Evolutionary conservation across 108 stramenopile genomes (phyloP).

Genomic region (Skeletonema marinoi): DNA sequence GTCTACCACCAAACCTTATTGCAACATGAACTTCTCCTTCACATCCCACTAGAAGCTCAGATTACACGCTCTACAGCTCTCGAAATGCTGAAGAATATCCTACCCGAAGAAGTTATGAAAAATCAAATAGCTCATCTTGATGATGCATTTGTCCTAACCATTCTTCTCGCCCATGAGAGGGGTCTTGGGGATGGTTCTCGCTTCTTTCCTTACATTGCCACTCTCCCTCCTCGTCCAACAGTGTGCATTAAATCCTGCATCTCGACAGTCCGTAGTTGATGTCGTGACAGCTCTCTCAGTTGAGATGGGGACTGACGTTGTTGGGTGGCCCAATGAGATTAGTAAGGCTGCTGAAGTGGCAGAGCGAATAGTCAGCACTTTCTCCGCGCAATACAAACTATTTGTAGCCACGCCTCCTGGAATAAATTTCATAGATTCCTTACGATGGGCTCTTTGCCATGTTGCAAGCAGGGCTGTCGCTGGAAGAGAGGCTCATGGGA

Average conservation of each 20-base stretch:
- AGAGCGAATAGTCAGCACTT: constrained; percentile 49
- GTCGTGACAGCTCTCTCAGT: constrained; percentile 66
- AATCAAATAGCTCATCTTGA: constrained; percentile 57
- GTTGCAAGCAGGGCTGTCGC: constrained; percentile 78
- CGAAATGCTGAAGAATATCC: constrained; percentile 55
- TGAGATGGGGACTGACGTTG: constrained; percentile 71
- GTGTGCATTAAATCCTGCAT: constrained; percentile 65
- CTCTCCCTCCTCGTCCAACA: constrained; percentile 72
- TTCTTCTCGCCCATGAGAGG: constrained; percentile 78
- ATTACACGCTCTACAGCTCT: constrained; percentile 77
- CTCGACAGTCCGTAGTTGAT: constrained; percentile 71
- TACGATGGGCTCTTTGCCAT: constrained; percentile 85
- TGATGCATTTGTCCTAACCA: constrained; percentile 67
- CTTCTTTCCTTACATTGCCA: constrained; percentile 80
- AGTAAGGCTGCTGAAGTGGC: constrained; percentile 64
- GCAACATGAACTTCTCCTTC: constrained; percentile 70
- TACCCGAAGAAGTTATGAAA: constrained; percentile 51
- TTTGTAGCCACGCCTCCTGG: constrained; percentile 42
- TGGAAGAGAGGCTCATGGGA: constrained; percentile 61
- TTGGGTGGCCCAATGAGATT: constrained; percentile 79
- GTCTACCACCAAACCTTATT: constrained; percentile 16
- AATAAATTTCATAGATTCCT: constrained; percentile 36
- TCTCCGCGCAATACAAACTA: constrained; percentile 50
- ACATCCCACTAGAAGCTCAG: constrained; percentile 73
- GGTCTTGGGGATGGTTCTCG: constrained; percentile 63